A percentile compares a stretch with the other conserved stretches of the same genome.
Evolutionary conservation across 441 rosid species (phyloP).

Genomic region (Populus hybrid): DNA sequence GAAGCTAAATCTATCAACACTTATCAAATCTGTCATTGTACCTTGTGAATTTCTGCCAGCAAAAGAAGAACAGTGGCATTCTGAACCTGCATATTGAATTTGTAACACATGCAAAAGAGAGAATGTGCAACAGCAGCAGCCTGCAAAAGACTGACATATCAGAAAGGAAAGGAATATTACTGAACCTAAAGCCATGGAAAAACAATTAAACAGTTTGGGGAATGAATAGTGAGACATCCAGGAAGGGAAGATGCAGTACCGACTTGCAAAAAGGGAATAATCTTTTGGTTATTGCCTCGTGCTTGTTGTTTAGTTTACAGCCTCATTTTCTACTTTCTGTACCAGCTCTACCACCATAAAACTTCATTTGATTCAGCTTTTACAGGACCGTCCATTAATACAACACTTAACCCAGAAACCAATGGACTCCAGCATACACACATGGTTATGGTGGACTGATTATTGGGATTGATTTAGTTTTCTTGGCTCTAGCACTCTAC

Average conservation of each 20-base stretch:
- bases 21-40: constrained; percentile 26
- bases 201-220: background rate
- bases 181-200: background rate
- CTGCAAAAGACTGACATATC: constrained; percentile 46
- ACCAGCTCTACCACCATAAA: background rate
- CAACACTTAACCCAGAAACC: background rate
- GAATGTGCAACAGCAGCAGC: constrained; percentile 88
- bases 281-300: background rate
- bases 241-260: background rate
- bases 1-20: constrained; percentile 6
- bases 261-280: background rate
- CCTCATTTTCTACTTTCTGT: background rate
- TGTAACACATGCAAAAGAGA: constrained; percentile 90
- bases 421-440: background rate
- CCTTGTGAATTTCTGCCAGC: constrained; percentile 98
- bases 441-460: background rate
- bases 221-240: background rate
- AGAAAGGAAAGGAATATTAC: constrained; percentile 14
- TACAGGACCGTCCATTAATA: background rate
- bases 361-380: background rate
- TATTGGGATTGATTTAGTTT: background rate
- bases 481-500: background rate
- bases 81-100: constrained; percentile 84
- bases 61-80: constrained; percentile 89
- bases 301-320: background rate